Base-by-base conservation (phyloP, 179 eudicot genomes). In the Spinacia oleracea region DNA sequence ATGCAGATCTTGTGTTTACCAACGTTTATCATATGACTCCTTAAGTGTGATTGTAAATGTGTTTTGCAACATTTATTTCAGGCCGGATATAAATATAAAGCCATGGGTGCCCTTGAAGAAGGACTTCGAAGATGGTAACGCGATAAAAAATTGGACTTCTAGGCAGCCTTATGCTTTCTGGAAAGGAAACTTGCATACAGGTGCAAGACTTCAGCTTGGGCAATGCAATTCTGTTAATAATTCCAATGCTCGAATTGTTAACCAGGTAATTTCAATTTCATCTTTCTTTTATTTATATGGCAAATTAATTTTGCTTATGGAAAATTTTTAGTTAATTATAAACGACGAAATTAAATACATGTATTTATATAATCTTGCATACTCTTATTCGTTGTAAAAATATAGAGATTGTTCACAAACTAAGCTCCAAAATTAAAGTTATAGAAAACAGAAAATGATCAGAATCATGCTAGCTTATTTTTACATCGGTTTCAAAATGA, bases 161-260 rank as follows among this genome's bases (percentile, higher is more conserved):
- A 89, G 90, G 76, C 79, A 81, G 75, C 83, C 86, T 67, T 89
- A 56, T 72, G 91, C 91, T 58, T 89, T 79, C 31, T 89, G 91
- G 91, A 89, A 79, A 76, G 91, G 91, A 16, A 89, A 87, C 76
- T 68, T 81, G 58, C 27, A 46, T 40, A 80, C 81, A 10, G 84
- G 88, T 46, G 5, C 46, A 3, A 79, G 91, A 81, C 43, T 7
- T 35, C 70, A 48, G 34, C 89, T 87, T 35, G 58, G 34, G 23
- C 55, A 76, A 0, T 89, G 90, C 85, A 84, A 87, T 74, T 81
- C 77, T 8, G 68, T 59, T 0, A 35, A 77, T 1, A 38, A 86
- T 6, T 87, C 86, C 88, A 77, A 80, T 66, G 81, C 90, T 74
- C 73, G 48, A 51, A 76, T 87, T 11, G 56, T 80, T 76, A 35